Conservation (phyloP, 2,329 filamentous ascomycete genomes). For the Myriosclerotinia curreyana region DNA sequence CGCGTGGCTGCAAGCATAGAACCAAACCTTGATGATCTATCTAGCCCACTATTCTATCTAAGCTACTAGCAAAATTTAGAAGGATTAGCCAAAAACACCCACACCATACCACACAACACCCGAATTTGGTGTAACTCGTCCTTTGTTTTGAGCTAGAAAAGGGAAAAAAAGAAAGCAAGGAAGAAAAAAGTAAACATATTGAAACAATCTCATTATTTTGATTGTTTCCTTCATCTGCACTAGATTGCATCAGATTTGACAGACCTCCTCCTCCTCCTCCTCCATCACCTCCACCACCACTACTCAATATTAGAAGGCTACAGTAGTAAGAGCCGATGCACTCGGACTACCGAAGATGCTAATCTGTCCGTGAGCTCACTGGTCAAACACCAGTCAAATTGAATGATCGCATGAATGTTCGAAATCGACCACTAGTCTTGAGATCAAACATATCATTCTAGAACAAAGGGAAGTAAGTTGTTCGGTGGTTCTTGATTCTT, state of each 20-base stretch:
- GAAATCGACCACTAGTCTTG: constrained; percentile 7
- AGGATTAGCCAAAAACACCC: constrained; percentile 7
- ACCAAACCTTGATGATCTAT: constrained; percentile 17
- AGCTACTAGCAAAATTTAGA: constrained; percentile 1
- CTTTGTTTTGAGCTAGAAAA: background rate
- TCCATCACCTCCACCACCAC: background rate
- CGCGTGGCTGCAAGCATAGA: constrained; percentile 22
- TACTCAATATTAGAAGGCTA: background rate
- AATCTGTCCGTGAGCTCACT: constrained; percentile 34
- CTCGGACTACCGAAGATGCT: constrained; percentile 34
- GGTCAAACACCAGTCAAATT: constrained; percentile 32
- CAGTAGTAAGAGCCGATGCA: constrained; percentile 18
- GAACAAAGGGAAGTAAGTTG: constrained; percentile 18
- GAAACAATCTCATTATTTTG: background rate
- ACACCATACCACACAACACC: constrained; percentile 16
- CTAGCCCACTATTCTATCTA: constrained; percentile 11
- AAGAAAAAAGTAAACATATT: background rate
- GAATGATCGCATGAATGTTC: constrained; percentile 29
- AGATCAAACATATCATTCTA: constrained; percentile 20
- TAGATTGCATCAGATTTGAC: background rate
- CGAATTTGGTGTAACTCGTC: constrained; percentile 17
- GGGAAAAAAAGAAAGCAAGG: no score
- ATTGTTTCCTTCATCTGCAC: background rate
- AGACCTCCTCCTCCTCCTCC: background rate
- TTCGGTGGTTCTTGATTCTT: constrained; percentile 6